These are phyloP conservation scores for Aspergillus latus DNA, from an alignment of 2,329 filamentous ascomycete genomes.

Conservation along the genomic window DNA sequence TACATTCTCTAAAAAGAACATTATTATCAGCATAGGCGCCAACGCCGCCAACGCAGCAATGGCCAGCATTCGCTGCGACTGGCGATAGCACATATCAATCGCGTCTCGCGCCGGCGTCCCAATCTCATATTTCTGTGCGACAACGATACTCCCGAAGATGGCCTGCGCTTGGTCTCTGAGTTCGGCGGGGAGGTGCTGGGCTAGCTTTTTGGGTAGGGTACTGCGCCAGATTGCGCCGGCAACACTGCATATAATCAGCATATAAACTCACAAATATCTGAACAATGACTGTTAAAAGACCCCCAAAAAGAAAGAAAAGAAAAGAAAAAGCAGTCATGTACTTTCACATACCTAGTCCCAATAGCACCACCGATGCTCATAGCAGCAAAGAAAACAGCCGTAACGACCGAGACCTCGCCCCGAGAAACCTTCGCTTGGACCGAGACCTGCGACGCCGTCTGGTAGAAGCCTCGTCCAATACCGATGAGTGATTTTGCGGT, in stretches of 20 bases:
- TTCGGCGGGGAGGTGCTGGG: constrained; percentile 22
- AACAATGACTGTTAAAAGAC: too few relatives aligned
- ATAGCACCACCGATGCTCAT: constrained; percentile 36
- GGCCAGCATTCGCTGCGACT: constrained; percentile 22
- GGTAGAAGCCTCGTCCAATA: constrained; percentile 38
- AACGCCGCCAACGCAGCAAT: constrained; percentile 21
- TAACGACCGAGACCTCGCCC: constrained; percentile 40
- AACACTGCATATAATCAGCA: constrained; percentile 20
- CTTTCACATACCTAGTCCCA: constrained; percentile 30
- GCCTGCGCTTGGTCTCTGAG: constrained; percentile 18
- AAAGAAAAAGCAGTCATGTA: too few relatives aligned
- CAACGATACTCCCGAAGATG: constrained; percentile 25
- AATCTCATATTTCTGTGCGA: constrained; percentile 19
- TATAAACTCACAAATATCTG: neutral
- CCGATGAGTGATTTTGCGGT: constrained; percentile 35
- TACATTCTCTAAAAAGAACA: constrained; percentile 26
- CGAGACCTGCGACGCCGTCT: constrained; percentile 35
- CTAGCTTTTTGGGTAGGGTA: constrained; percentile 21
- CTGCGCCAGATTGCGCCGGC: constrained; percentile 42
- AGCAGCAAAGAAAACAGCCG: constrained; percentile 37
- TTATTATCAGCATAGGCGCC: constrained; percentile 22
- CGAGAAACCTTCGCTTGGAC: constrained; percentile 37
- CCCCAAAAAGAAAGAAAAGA: too few relatives aligned
- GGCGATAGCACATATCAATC: constrained; percentile 24
- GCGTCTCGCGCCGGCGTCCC: constrained; percentile 18